Base-by-base conservation (phyloP, 192 early-diverging fungal genomes). In the Linnemannia elongata region DNA sequence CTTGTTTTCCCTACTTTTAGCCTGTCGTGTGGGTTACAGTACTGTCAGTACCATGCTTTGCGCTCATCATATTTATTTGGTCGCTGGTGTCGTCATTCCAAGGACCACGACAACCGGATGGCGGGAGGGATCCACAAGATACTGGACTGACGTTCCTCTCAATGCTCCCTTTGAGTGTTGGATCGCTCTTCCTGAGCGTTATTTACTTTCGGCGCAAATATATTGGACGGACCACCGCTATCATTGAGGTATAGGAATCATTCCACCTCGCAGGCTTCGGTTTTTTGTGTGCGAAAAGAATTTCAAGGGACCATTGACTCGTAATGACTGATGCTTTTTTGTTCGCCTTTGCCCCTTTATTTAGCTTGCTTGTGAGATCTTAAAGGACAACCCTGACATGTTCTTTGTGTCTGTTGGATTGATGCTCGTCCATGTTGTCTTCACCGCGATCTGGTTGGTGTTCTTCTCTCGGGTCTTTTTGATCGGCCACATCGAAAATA, bases 361-460 rank as follows among this genome's bases (percentile, higher is more conserved):
- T 66, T 66, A 96, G 93, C 88, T 96, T 30, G 93, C 96, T 17
- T 95, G 92, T 79, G 94, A 94, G 73, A 92, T 96, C 24, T 75
- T 96, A 12, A 88, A 90, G 87, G 92, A 89, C 69, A 96, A 96
- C 83, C 95, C 95, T 1, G 89, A 90, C 71, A 90, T 96, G 81
- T 90, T 96, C 74, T 77, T 92, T 30, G 88, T 95, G n/a, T 94
- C 94, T 5, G 81, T 94, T 27, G 79, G 79, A 24, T 54, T 96
- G 20, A 87, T 94, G 81, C 63, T 79, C 8, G 86, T 84, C n/a
- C 94, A 95, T 85, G 81, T 92, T 52, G 30, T 88, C 1, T 96
- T 96, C 87, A 90, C 93, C 2, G 79, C 90, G 24, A 69, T 93
- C 5, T 96, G 96, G 96, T 72, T 96, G 27, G 49, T 92, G 10